phyloP scores from a whole-genome alignment of 225 moss, liverwort and hornwort species.

The Asterella californica region DNA sequence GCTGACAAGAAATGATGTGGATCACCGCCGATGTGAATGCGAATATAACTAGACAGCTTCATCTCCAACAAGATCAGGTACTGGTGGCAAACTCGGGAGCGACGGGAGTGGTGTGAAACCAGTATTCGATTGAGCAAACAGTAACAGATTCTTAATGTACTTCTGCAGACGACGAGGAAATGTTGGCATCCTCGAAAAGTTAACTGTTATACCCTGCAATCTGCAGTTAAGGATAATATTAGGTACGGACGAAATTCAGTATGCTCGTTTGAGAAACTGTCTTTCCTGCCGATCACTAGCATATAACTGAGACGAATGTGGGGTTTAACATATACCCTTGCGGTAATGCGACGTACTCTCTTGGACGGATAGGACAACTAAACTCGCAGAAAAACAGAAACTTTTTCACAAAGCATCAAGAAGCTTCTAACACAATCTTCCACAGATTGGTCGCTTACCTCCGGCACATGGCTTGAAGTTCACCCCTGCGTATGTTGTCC shows the following conservation, averaged over 20 bases:
- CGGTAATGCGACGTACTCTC: neutral
- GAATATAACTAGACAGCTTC: conserved; percentile 35
- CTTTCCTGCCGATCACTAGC: no score
- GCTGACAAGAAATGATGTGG: neutral
- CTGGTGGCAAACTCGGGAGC: conserved; percentile 2
- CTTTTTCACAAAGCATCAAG: neutral
- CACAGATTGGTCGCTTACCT: conserved; percentile 33
- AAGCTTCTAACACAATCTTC: neutral
- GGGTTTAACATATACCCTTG: neutral
- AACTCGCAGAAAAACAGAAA: neutral
- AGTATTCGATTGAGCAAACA: conserved; percentile 39
- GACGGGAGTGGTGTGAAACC: neutral
- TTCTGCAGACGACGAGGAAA: conserved; percentile 53
- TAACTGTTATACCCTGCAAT: conserved; percentile 64
- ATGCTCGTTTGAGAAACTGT: no score
- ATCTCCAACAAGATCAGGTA: conserved; percentile 30
- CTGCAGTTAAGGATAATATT: conserved; percentile 28
- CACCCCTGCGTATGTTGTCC: conserved; percentile 58
- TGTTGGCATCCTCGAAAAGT: conserved; percentile 68
- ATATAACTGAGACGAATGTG: neutral
- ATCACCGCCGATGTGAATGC: neutral
- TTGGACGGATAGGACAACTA: neutral
- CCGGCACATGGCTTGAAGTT: conserved; percentile 66
- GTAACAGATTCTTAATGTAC: conserved; percentile 50
- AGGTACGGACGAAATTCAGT: neutral